Conservation (phyloP, 768 basidiomycete genomes). For the Trametes sanguinea region DNA sequence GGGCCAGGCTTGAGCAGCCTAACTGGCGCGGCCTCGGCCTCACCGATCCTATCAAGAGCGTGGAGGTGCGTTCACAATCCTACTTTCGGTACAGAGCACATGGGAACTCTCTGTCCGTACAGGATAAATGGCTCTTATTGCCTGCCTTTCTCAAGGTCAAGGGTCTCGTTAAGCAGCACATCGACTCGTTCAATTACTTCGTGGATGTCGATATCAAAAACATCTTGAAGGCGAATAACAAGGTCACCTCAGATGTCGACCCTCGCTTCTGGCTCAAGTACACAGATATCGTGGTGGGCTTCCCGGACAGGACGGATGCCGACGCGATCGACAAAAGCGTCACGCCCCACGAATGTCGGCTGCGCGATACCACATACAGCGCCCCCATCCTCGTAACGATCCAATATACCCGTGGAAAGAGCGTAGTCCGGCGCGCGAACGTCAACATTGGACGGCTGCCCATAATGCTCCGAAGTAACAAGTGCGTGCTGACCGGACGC, state of each 20-base stretch:
- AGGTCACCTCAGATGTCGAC: constrained; percentile 95
- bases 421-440: constrained; percentile 78
- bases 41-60: constrained; percentile 87
- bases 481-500: constrained; percentile 84
- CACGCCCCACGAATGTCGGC: constrained; percentile 95
- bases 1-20: constrained; percentile 58
- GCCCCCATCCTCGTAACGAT: constrained; percentile 93
- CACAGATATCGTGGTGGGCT: constrained; percentile 91
- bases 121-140: constrained; percentile 99
- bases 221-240: constrained; percentile 90
- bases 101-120: constrained; percentile 12
- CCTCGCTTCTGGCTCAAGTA: constrained; percentile 97
- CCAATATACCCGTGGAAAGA: constrained; percentile 91
- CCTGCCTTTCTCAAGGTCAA: constrained; percentile 98
- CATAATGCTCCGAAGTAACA: constrained; percentile 95
- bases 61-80: constrained; percentile 65
- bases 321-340: constrained; percentile 77
- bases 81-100: neutral
- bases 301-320: constrained; percentile 86
- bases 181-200: constrained; percentile 99
- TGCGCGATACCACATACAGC: constrained; percentile 93
- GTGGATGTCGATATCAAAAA: constrained; percentile 97
- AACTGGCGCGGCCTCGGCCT: constrained; percentile 77
- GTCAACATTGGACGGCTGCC: constrained; percentile 90
- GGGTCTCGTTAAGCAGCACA: constrained; percentile 98